Base-by-base conservation (phyloP, 2,329 filamentous ascomycete species). In the Raffaelea albimanens region DNA sequence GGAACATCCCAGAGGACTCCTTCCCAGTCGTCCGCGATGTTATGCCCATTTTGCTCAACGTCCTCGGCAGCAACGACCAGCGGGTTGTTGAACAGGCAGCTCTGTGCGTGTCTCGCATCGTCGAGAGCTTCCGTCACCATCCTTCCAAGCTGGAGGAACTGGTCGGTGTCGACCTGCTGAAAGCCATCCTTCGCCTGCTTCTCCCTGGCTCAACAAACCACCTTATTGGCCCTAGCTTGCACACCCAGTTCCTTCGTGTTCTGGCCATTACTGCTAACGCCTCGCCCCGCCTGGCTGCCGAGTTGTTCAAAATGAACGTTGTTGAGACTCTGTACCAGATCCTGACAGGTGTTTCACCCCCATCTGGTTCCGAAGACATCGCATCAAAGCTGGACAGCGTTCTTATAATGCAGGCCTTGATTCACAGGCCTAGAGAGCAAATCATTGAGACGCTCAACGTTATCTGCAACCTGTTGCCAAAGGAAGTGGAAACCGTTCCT, bases 261-360 rank as follows among this genome's bases (percentile, higher is more conserved):
- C 71, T 98, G 47, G 87, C 90, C 5, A 94, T 95, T 56, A 90
- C 87, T 4, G 88, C 91, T 38, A 86, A 87, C 55, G 87, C 89
- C 2, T 97, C 93, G 60, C 88, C 93, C 18, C 78, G 77, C 14
- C 72, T 96, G 20, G 95, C 93, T 4, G 85, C 87, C 2, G 91
- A 96, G 58, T 75, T 98, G 13, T 83, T 98, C 63, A 95, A 91
- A 66, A 87, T 97, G 76, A 91, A 96, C 56, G 85, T 98, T 46
- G 93, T 98, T 22, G 93, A 97, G 65, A 98, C 93, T 0, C 72
- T 98, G 2, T 98, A 97, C 61, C 93, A 98, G 64, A 97, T 98
- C 39, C 69, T 98, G 44, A 97, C 93, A 0, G 93, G 93, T 19
- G 88, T 98, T 2, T 97, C 93, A 0, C 90, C 93, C 2, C 93